Conservation (phyloP, 2,329 filamentous ascomycete species). For the Camillea tinctor region DNA sequence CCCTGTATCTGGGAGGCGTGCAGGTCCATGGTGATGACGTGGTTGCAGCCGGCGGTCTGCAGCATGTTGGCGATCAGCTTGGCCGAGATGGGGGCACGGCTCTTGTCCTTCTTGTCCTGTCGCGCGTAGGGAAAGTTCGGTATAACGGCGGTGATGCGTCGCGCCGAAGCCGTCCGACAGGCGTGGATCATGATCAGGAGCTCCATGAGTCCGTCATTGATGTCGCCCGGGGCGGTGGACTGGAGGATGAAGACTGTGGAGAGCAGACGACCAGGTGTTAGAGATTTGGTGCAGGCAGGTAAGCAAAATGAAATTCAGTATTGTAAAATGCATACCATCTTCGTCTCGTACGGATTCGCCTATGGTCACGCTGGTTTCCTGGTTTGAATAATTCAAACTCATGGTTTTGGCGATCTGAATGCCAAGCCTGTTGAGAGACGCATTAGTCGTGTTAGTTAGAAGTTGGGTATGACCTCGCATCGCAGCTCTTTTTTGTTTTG, state of each 20-base stretch:
- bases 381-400: constrained; percentile 82
- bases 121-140: constrained; percentile 96
- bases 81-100: constrained; percentile 91
- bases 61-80: constrained; percentile 98
- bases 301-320: background rate
- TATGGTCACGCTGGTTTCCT: constrained; percentile 87
- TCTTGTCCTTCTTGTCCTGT: constrained; percentile 96
- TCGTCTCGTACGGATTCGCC: constrained; percentile 95
- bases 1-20: constrained; percentile 93
- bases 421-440: constrained; percentile 55
- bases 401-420: constrained; percentile 77
- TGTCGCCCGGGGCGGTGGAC: constrained; percentile 90
- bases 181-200: constrained; percentile 97
- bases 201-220: constrained; percentile 98
- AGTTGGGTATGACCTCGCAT: constrained; percentile 13
- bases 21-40: constrained; percentile 94
- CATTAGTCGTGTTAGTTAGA: constrained; percentile 5
- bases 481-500: constrained; percentile 7
- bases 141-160: constrained; percentile 91
- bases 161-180: constrained; percentile 67
- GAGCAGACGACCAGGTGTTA: background rate
- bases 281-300: background rate
- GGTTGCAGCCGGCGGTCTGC: constrained; percentile 88
- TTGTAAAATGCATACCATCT: constrained; percentile 57
- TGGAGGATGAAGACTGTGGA: constrained; percentile 83